Conservation (phyloP, 495 filamentous ascomycete genomes). For the Aspergillus avenaceus region DNA sequence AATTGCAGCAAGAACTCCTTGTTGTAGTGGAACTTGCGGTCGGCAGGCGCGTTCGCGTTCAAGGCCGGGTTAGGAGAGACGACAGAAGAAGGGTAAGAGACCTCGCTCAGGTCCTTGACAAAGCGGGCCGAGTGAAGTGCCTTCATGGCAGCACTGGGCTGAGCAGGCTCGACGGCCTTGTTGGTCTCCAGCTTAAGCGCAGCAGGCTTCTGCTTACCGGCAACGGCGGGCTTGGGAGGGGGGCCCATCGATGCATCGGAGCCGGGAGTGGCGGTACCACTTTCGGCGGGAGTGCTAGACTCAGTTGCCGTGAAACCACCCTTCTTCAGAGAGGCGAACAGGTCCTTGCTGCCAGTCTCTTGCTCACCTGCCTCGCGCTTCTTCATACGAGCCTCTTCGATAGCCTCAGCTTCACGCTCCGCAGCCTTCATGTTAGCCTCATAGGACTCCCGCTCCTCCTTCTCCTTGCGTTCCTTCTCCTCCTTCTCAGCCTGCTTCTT, state of each 20-base stretch:
- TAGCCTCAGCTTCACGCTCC: constrained; percentile 53
- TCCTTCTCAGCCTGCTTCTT: constrained; percentile 59
- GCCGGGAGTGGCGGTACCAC: constrained; percentile 53
- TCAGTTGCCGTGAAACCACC: constrained; percentile 43
- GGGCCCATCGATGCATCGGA: constrained; percentile 53
- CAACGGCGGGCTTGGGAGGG: constrained; percentile 49
- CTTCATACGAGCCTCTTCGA: constrained; percentile 50
- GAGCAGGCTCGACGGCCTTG: constrained; percentile 78
- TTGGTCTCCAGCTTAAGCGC: constrained; percentile 79
- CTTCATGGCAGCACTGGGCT: constrained; percentile 88
- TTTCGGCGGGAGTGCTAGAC: constrained; percentile 46
- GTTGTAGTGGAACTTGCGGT: constrained; percentile 91
- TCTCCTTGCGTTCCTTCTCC: constrained; percentile 57
- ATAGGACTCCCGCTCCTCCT: constrained; percentile 44
- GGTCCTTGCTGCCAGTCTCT: constrained; percentile 34
- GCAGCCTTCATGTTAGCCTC: constrained; percentile 54
- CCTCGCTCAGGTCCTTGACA: constrained; percentile 62
- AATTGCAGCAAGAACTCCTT: constrained; percentile 97
- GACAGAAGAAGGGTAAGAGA: constrained; percentile 74
- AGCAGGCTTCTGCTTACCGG: constrained; percentile 67
- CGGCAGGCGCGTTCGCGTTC: constrained; percentile 67
- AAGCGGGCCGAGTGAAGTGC: constrained; percentile 84
- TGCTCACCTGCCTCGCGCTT: constrained; percentile 40
- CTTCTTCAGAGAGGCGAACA: constrained; percentile 58
- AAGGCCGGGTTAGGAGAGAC: constrained; percentile 86